Evolutionary conservation across 768 basidiomycete species (phyloP).

Genomic region (Porpolomopsis calyptriformis): DNA sequence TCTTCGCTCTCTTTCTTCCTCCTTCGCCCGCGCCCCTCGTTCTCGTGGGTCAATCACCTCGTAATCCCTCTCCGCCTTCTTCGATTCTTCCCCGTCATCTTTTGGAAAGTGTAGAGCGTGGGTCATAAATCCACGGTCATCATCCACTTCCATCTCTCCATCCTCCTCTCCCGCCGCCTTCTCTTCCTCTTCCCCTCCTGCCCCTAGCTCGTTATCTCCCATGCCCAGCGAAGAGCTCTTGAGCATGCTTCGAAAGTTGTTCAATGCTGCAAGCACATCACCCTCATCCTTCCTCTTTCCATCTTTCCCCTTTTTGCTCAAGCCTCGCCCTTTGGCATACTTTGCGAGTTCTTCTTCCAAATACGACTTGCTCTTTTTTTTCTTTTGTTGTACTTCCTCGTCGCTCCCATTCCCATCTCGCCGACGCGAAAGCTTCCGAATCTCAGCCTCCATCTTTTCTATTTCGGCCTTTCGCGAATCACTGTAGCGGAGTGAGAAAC

Average conservation of each 20-base stretch:
- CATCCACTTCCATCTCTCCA: slow-evolving; percentile 62
- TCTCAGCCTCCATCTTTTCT: slow-evolving; percentile 79
- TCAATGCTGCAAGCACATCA: slow-evolving; percentile 57
- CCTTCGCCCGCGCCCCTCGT: slow-evolving; percentile 59
- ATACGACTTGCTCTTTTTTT: slow-evolving; percentile 53
- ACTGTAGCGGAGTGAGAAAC: slow-evolving; percentile 25
- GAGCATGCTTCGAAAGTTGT: slow-evolving; percentile 62
- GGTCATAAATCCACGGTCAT: slow-evolving; percentile 62
- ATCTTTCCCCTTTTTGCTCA: slow-evolving; percentile 39
- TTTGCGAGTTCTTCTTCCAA: slow-evolving; percentile 75
- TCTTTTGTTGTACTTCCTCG: slow-evolving; percentile 49
- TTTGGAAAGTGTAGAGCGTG: slow-evolving; percentile 72
- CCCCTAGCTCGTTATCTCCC: slow-evolving; percentile 12
- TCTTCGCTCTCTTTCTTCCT: slow-evolving; percentile 68
- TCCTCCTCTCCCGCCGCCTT: slow-evolving; percentile 28
- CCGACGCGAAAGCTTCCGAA: slow-evolving; percentile 63
- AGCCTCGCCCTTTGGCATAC: slow-evolving; percentile 57
- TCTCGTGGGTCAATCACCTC: slow-evolving; percentile 82
- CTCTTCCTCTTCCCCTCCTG: slow-evolving; percentile 13
- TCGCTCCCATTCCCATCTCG: slow-evolving; percentile 49
- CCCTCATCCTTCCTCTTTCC: slow-evolving; percentile 58
- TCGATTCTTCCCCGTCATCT: slow-evolving; percentile 62
- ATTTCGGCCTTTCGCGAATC: slow-evolving; percentile 64
- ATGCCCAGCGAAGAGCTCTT: slow-evolving; percentile 32
- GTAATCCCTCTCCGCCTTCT: slow-evolving; percentile 75